Percentiles rank a stretch among this genome's conserved stretches.
Evolutionary conservation across 768 basidiomycete genomes (phyloP).

Genomic region (Rhizopogon sp.): DNA sequence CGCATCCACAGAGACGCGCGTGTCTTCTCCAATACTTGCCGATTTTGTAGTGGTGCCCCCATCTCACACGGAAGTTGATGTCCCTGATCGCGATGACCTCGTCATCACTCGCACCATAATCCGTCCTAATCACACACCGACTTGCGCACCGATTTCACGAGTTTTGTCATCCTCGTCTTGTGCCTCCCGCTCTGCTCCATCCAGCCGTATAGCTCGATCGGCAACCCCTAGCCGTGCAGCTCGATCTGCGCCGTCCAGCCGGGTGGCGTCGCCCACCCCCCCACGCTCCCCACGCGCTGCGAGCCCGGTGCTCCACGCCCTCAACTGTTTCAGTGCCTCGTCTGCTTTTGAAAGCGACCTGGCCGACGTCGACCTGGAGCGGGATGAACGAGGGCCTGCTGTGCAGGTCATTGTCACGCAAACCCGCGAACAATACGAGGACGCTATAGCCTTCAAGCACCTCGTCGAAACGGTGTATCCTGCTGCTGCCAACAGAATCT

Average conservation of each 20-base stretch:
- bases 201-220: no score
- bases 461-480: slow-evolving; percentile 21
- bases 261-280: slow-evolving; percentile 19
- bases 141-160: slow-evolving; percentile 5
- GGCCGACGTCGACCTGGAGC: slow-evolving; percentile 21
- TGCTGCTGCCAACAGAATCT: slow-evolving; percentile 9
- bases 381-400: slow-evolving; percentile 11
- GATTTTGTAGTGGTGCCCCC: not conserved
- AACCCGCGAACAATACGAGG: slow-evolving; percentile 27
- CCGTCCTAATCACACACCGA: slow-evolving; percentile 25
- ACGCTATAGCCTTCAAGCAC: slow-evolving; percentile 28
- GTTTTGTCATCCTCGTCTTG: slow-evolving; percentile 4
- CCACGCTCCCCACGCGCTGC: slow-evolving; percentile 16
- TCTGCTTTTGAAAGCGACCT: slow-evolving; percentile 28
- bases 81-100: slow-evolving; percentile 25
- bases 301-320: slow-evolving; percentile 18
- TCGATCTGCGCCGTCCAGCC: no score
- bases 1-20: not conserved
- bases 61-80: slow-evolving; percentile 16
- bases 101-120: slow-evolving; percentile 33
- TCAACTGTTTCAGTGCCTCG: slow-evolving; percentile 30
- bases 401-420: slow-evolving; percentile 30
- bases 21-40: slow-evolving; percentile 4
- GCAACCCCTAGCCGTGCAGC: not conserved
- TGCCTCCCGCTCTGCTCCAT: slow-evolving; percentile 20